Evolutionary conservation across 192 early-diverging fungal species (phyloP), one percentile per base, ranked within the genome.

Genomic region (Coemansia sp.): DNA sequence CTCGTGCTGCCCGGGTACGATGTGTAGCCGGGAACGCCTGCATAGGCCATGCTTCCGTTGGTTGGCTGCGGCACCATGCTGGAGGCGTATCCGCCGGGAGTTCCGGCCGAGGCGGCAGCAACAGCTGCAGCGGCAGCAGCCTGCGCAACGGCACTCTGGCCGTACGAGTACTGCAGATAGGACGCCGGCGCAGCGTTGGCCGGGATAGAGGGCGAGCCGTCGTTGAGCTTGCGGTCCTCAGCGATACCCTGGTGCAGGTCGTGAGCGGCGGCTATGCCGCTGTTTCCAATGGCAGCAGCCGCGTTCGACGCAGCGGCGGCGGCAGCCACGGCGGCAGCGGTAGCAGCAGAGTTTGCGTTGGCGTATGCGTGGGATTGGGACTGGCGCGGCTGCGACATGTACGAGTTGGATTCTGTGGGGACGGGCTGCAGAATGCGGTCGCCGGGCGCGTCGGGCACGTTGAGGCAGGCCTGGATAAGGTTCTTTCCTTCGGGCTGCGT

Each of bases 401-500:
- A 73, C 9, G 62, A 50, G 59, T 73, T 73, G 40, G 71, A 73
- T 46, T 73, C 71, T 24, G 71, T 73, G 14, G 71, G 71, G 10
- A 64, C 52, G 24, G 71, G 71, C 55, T 60, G 64, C 15, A 51
- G 18, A 18, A 74, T 29, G 25, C 58, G 71, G 41, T 74, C 66
- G 19, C 64, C 72, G 6, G 72, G 66, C 58, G 56, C 58, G 46
- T 95, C 93, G n/a, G 88, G 85, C 13, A 90, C 84, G 74, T 92
- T 93, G 47, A 96, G 78, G 62, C 93, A 96, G 5, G 83, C 77
- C 65, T 96, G 93, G 66, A 96, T 96, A 37, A 94, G 77, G 50
- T 88, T 90, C 67, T 94, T 94, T 41, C 91, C 94, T 56, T 94
- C 89, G 9, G 87, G 74, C 69, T 92, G 88, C 18, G 91, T 91